Conservation (phyloP, 371 early-diverging fungal genomes). For the Saksenaea oblongispora region DNA sequence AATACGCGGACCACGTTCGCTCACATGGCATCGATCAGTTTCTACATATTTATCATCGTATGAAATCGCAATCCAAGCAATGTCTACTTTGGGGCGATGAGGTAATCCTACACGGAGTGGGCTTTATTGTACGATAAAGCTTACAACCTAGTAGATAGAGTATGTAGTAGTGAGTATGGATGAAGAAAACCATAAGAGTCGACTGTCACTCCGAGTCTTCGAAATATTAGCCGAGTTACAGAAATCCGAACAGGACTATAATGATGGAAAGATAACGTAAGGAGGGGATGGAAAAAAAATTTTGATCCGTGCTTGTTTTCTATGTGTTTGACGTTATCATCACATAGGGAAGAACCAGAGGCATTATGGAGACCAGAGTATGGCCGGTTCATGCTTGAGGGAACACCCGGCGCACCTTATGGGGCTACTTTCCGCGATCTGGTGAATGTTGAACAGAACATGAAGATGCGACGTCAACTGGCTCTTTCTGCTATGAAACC, state of each 20-base stretch:
- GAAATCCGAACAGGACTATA: conserved; percentile 68
- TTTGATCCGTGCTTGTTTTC: neutral
- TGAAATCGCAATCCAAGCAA: conserved; percentile 78
- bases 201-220: conserved; percentile 81
- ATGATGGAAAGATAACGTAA: conserved; percentile 39
- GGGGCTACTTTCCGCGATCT: conserved; percentile 84
- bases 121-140: neutral
- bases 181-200: conserved; percentile 67
- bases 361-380: conserved; percentile 96
- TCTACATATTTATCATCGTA: conserved; percentile 79
- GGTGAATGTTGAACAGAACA: conserved; percentile 84
- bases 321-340: neutral
- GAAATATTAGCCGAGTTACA: conserved; percentile 81
- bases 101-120: conserved; percentile 47
- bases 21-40: conserved; percentile 94
- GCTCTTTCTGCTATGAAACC: conserved; percentile 65
- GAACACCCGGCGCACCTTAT: conserved; percentile 93
- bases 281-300: neutral
- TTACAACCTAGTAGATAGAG: conserved; percentile 68
- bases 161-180: conserved; percentile 89
- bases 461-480: conserved; percentile 80
- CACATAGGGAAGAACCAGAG: conserved; percentile 39
- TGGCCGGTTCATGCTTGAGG: conserved; percentile 95
- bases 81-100: conserved; percentile 96
- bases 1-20: conserved; percentile 87